phyloP scores from a whole-genome alignment of 371 early-diverging fungal genomes.

The Lichtheimia hyalospora region DNA sequence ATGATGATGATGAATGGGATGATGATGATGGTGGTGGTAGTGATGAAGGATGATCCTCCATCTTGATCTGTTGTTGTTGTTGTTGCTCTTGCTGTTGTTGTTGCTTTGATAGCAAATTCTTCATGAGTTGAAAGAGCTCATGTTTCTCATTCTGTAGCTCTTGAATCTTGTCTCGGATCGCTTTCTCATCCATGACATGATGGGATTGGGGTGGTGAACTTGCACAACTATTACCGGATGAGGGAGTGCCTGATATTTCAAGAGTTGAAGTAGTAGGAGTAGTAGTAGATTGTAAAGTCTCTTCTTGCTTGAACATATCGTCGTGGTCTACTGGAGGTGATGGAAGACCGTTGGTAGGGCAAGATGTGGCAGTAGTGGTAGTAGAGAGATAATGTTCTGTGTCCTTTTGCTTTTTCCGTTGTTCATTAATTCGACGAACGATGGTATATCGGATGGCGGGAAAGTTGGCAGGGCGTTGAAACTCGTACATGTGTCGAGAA shows the following conservation, averaged over 20 bases:
- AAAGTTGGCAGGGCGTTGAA: conserved; percentile 31
- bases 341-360: conserved; percentile 31
- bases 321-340: conserved; percentile 40
- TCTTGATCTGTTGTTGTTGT: background rate
- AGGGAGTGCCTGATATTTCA: background rate
- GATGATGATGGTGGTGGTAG: background rate
- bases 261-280: background rate
- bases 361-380: conserved; percentile 7
- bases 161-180: conserved; percentile 33
- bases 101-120: conserved; percentile 25
- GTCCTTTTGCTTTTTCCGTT: conserved; percentile 20
- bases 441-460: conserved; percentile 36
- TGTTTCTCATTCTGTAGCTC: conserved; percentile 38
- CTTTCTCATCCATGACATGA: conserved; percentile 17
- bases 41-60: background rate
- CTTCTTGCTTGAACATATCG: conserved; percentile 13
- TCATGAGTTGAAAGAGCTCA: conserved; percentile 41
- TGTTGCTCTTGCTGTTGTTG: background rate
- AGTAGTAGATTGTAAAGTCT: background rate
- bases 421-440: conserved; percentile 30
- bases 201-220: conserved; percentile 3
- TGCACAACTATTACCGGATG: background rate
- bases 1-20: background rate
- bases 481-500: conserved; percentile 22
- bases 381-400: conserved; percentile 3